Conservation (phyloP, 352 stramenopile genomes). For the Phytophthora sojae region DNA sequence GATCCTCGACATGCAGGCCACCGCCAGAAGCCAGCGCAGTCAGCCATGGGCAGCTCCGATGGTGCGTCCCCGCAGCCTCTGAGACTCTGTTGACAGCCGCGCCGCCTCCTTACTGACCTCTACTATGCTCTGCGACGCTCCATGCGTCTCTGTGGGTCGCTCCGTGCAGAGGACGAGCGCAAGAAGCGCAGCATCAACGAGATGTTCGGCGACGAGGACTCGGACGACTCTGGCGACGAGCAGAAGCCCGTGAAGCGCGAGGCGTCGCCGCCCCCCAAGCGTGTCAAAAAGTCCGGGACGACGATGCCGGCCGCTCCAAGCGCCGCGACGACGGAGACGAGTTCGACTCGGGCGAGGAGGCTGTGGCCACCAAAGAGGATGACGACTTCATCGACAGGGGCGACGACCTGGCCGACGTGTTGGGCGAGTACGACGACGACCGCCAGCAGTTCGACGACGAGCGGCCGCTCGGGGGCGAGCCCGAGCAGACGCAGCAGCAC, state of each 20-base stretch:
- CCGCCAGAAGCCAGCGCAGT: background rate
- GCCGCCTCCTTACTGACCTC: constrained; percentile 4
- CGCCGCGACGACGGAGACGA: constrained; percentile 58
- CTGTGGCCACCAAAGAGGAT: constrained; percentile 75
- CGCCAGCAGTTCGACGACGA: constrained; percentile 84
- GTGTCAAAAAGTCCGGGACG: constrained; percentile 49
- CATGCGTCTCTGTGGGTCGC: background rate
- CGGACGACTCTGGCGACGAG: constrained; percentile 73
- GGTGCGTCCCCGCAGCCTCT: constrained; percentile 40
- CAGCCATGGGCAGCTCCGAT: constrained; percentile 60
- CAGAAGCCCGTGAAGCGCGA: constrained; percentile 56
- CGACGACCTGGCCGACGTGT: constrained; percentile 83
- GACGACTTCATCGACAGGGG: constrained; percentile 91
- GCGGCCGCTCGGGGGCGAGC: constrained; percentile 60
- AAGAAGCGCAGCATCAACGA: constrained; percentile 90
- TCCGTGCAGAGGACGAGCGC: constrained; percentile 66
- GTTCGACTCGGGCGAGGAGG: constrained; percentile 88
- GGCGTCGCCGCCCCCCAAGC: constrained; percentile 54
- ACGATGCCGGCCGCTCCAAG: constrained; percentile 24
- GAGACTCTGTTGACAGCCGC: background rate
- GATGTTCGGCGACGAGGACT: constrained; percentile 89
- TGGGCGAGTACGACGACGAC: constrained; percentile 85
- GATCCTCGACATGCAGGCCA: background rate
- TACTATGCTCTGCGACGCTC: background rate
- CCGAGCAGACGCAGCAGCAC: constrained; percentile 26